Evolutionary conservation across 768 basidiomycete species (phyloP).

Genomic region (Psilocybe sp.): DNA sequence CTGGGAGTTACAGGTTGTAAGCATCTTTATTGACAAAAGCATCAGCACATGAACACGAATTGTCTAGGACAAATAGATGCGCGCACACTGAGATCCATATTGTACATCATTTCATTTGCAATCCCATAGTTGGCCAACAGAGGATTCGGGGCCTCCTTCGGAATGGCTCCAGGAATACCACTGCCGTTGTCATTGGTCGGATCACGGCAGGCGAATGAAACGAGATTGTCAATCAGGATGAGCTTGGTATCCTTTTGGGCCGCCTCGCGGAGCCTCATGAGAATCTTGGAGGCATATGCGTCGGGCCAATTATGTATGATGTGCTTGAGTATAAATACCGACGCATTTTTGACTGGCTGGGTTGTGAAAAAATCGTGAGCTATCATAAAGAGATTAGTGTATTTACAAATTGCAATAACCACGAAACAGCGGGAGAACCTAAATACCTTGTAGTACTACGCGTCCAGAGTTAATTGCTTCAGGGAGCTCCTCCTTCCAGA

Average conservation of each 20-base stretch:
- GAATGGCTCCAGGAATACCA: constrained; percentile 20
- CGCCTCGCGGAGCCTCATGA: constrained; percentile 32
- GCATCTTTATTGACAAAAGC: constrained; percentile 29
- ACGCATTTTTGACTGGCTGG: constrained; percentile 38
- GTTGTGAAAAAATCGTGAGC: constrained; percentile 35
- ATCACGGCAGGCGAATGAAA: constrained; percentile 34
- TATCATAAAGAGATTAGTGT: constrained; percentile 2
- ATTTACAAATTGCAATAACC: not conserved
- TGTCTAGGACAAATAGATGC: no score
- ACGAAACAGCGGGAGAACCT: not conserved
- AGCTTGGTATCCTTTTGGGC: constrained; percentile 34
- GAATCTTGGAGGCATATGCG: constrained; percentile 31
- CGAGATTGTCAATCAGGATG: constrained; percentile 38
- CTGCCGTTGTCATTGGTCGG: constrained; percentile 14
- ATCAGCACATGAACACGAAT: not conserved
- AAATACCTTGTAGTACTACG: constrained; percentile 24
- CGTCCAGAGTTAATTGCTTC: constrained; percentile 23
- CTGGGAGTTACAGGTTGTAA: constrained; percentile 33
- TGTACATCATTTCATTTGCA: constrained; percentile 32
- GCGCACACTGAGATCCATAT: constrained; percentile 34
- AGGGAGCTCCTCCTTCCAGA: constrained; percentile 20
- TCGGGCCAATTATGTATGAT: constrained; percentile 70
- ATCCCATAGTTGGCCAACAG: constrained; percentile 37
- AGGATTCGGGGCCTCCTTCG: constrained; percentile 28
- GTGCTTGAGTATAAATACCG: constrained; percentile 53